Percentiles rank a stretch among this genome's conserved stretches.
These are phyloP conservation scores for Wickerhamomyces rabaulensis DNA, from an alignment of 805 yeast species.

Conservation along the genomic window DNA sequence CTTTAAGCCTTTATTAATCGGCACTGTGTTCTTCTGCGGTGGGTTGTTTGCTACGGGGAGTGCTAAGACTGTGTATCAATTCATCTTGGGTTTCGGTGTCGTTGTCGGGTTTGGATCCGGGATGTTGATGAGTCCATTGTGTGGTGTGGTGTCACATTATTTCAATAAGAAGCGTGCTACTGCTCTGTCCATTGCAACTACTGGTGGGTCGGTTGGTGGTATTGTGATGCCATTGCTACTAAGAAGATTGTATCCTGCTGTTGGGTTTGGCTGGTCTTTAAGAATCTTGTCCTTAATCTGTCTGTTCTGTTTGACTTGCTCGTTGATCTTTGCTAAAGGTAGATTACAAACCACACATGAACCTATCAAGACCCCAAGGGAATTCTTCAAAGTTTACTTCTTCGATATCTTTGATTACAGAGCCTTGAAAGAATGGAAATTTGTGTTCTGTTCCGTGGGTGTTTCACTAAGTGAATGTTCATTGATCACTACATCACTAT, in stretches of 20 bases:
- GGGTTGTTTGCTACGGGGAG: constrained; percentile 58
- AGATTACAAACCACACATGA: constrained; percentile 25
- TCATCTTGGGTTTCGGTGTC: constrained; percentile 53
- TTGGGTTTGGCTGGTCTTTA: constrained; percentile 59
- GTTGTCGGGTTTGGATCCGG: constrained; percentile 57
- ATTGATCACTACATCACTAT: constrained; percentile 40
- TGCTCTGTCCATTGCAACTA: constrained; percentile 45
- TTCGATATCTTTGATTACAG: constrained; percentile 33
- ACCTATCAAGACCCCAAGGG: background rate
- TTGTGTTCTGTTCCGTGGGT: constrained; percentile 36
- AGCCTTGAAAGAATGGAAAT: constrained; percentile 38
- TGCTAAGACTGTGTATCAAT: constrained; percentile 51
- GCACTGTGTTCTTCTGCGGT: constrained; percentile 40
- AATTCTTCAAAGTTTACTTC: constrained; percentile 17
- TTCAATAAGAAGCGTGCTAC: constrained; percentile 54
- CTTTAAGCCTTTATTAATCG: constrained; percentile 35
- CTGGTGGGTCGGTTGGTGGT: constrained; percentile 57
- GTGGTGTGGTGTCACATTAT: constrained; percentile 65
- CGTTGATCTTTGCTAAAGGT: constrained; percentile 36
- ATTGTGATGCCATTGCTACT: constrained; percentile 50
- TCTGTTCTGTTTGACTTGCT: constrained; percentile 30
- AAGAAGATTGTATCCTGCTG: constrained; percentile 40
- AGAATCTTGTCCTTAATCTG: constrained; percentile 47
- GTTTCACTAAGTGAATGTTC: constrained; percentile 32
- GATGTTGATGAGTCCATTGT: constrained; percentile 52